Conservation (phyloP, 805 yeast genomes). For the Lachancea sp. region DNA sequence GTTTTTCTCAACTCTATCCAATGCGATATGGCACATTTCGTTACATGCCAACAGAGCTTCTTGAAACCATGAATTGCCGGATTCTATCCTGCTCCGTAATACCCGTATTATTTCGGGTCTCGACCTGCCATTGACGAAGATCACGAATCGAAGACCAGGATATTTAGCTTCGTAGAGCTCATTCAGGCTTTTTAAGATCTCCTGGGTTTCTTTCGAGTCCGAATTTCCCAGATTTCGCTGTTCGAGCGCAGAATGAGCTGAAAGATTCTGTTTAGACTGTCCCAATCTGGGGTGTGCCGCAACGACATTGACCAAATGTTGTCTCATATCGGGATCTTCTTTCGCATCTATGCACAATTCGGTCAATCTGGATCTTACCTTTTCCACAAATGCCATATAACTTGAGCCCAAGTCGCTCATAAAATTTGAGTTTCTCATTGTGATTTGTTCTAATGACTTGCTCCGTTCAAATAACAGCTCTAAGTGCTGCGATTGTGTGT, state of each 20-base stretch:
- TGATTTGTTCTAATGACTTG: constrained; percentile 16
- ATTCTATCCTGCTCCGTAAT: constrained; percentile 50
- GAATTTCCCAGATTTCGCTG: constrained; percentile 56
- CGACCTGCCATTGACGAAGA: constrained; percentile 80
- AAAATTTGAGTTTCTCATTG: constrained; percentile 12
- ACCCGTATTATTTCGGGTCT: constrained; percentile 57
- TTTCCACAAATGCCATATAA: constrained; percentile 41
- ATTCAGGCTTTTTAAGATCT: constrained; percentile 48
- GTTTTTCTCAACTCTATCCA: constrained; percentile 62
- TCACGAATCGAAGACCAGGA: constrained; percentile 76
- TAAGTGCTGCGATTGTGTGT: constrained; percentile 13
- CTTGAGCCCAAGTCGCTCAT: constrained; percentile 17
- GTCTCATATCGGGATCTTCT: constrained; percentile 20
- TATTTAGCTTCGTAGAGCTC: constrained; percentile 53
- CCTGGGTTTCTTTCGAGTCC: constrained; percentile 38
- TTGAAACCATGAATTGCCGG: constrained; percentile 24
- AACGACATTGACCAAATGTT: constrained; percentile 47
- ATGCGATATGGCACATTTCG: constrained; percentile 90
- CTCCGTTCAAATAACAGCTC: constrained; percentile 21
- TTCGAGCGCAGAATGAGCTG: constrained; percentile 62
- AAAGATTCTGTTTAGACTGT: constrained; percentile 47
- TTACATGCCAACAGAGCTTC: constrained; percentile 67
- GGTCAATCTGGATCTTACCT: constrained; percentile 36
- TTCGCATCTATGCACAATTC: constrained; percentile 29
- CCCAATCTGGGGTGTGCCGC: constrained; percentile 91